Evolutionary conservation across 2,329 filamentous ascomycete species (phyloP).

Genomic region (Aureobasidium pullulans): DNA sequence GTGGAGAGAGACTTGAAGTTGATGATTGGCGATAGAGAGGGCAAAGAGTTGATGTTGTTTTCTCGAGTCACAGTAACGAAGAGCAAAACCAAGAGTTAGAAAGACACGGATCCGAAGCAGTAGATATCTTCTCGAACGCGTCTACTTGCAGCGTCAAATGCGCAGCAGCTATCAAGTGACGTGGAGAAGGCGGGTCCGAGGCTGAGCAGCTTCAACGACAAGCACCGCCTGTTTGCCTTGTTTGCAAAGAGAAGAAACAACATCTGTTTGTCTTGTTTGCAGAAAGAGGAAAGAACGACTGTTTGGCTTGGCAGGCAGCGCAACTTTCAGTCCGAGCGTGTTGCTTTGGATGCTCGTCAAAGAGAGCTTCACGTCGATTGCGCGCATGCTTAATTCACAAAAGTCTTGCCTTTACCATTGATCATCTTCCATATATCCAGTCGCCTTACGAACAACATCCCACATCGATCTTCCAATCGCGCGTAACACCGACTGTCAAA

Average conservation of each 20-base stretch:
- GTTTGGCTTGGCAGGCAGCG: background rate
- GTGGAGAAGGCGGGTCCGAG: conserved; percentile 8
- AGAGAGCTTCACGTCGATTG: conserved; percentile 7
- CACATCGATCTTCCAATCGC: background rate
- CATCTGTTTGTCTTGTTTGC: background rate
- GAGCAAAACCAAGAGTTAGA: no score
- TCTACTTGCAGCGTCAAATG: background rate
- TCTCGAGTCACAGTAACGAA: no score
- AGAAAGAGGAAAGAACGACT: background rate
- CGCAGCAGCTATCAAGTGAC: conserved; percentile 4
- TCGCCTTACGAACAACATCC: background rate
- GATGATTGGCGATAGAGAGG: no score
- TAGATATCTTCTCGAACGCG: background rate
- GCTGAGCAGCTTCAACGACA: background rate
- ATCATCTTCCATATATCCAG: background rate
- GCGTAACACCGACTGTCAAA: background rate
- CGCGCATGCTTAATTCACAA: background rate
- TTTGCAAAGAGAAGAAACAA: background rate
- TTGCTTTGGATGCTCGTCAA: background rate
- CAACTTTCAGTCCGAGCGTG: background rate
- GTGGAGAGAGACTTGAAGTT: conserved; percentile 18
- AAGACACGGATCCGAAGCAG: background rate
- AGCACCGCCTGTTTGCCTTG: background rate
- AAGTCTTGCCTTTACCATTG: background rate
- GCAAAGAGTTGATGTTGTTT: no score